phyloP scores from a whole-genome alignment of 169 alveolate genomes.

The Cryptosporidium ubiquitum region DNA sequence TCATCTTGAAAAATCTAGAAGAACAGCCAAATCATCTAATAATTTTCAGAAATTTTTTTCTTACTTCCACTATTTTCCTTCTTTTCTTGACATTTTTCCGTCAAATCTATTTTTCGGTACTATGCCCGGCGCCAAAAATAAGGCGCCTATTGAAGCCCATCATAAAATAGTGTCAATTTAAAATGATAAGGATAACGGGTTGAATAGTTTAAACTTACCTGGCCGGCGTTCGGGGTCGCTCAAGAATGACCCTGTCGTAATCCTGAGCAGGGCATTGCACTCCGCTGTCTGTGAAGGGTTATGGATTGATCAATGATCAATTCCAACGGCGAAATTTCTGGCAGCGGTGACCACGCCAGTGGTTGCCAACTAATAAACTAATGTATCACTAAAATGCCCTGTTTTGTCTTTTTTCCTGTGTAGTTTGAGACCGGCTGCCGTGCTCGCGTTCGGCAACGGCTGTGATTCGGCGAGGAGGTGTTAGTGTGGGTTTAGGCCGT shows the following conservation, averaged over 20 bases:
- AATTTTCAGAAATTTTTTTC: neutral
- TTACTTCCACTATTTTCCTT: constrained; percentile 11
- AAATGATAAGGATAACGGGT: neutral
- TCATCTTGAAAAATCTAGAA: neutral
- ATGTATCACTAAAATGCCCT: constrained; percentile 30
- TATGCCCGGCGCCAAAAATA: neutral
- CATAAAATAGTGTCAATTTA: constrained; percentile 31
- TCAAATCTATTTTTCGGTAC: constrained; percentile 12
- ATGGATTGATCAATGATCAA: constrained; percentile 93
- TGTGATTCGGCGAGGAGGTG: neutral
- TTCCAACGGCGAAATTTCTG: constrained; percentile 95
- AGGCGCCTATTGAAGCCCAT: constrained; percentile 40
- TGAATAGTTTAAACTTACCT: constrained; percentile 87
- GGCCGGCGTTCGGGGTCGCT: constrained; percentile 98
- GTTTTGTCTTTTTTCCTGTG: neutral
- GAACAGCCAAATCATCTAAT: neutral
- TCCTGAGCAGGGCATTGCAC: constrained; percentile 97
- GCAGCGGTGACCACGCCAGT: constrained; percentile 86
- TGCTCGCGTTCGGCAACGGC: neutral
- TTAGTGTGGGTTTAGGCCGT: neutral
- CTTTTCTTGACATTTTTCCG: constrained; percentile 3
- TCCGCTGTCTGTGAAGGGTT: constrained; percentile 95
- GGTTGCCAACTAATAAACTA: constrained; percentile 58
- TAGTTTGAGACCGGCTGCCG: no score
- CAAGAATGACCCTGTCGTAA: constrained; percentile 95